Percentiles rank a stretch among this genome's conserved stretches.
phyloP scores from a whole-genome alignment of 139 green algal species.

The Chlamydomonas incerta region DNA sequence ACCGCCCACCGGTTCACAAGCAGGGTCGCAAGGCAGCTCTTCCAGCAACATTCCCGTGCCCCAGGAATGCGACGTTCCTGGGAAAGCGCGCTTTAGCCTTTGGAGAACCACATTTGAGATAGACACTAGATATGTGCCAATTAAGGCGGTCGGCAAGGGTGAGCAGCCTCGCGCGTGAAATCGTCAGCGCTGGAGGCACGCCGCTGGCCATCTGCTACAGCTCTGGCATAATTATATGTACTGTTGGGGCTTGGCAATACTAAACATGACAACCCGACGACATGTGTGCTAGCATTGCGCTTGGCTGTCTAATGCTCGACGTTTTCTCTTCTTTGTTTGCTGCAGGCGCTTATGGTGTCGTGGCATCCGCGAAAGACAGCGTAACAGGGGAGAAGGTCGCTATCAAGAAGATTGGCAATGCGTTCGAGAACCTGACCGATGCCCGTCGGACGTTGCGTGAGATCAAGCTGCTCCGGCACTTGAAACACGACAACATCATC shows the following conservation, averaged over 20 bases:
- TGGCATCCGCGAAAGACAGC: conserved; percentile 92
- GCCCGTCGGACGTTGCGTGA: conserved; percentile 94
- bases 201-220: no score
- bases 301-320: no score
- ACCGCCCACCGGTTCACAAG: not conserved
- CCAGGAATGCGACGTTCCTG: conserved; percentile 80
- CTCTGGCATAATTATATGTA: no score
- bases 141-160: conserved; percentile 60
- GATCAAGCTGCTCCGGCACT: conserved; percentile 91
- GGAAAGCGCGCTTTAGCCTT: conserved; percentile 85
- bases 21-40: not conserved
- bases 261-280: no score
- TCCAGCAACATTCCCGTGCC: conserved; percentile 75
- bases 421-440: conserved; percentile 97
- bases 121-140: conserved; percentile 83
- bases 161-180: not conserved
- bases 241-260: conserved; percentile 84
- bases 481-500: conserved; percentile 92
- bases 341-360: conserved; percentile 96
- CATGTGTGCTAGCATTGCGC: no score
- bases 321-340: no score
- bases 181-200: no score
- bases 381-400: conserved; percentile 88
- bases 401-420: conserved; percentile 98
- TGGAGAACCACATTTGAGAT: conserved; percentile 95